Evolutionary conservation across 2,329 filamentous ascomycete genomes (phyloP), one percentile per base, ranked within the genome.

Genomic region (Colletotrichum eleusines): DNA sequence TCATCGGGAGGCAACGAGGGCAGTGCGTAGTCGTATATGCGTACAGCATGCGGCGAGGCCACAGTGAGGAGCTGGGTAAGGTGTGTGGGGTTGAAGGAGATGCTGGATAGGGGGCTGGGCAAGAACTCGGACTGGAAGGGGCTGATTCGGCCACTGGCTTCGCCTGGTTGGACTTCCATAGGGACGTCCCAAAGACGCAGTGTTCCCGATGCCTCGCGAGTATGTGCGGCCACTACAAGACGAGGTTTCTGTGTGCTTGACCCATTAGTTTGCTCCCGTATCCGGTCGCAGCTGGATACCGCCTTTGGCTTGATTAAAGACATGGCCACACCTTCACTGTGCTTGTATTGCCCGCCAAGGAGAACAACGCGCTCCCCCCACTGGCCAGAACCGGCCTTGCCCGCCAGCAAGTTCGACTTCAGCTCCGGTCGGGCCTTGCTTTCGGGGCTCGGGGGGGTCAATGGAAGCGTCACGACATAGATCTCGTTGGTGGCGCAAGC

Each of bases 61-160:
- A 90, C 85, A 11, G 86, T 82, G 5, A 91, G 82, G 1, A 91
- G 83, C 74, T 91, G 89, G 3, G 86, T 88, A 1, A 84, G 81
- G 73, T 88, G 84, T 18, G 85, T 85, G 0, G 89, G 86, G 76
- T 91, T 91, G 78, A 91, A 91, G 0, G 87, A 84, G 66, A 91
- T 85, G 66, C 83, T 82, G 20, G 82, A 83, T 1, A 90, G 83
- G 1, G 88, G 86, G 12, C 81, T 83, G 0, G 88, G 82, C 5
- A 91, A 79, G 73, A 84, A 89, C 71, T 91, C 87, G 14, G 85
- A 87, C 76, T 91, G 89, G 76, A 91, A 91, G 0, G 89, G 85
- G 48, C 84, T 81, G 31, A 84, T 74, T 33, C 67, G 72, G 67
- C 50, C 62, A 33, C 51, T 69, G 5, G 76, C 76, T 48, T 71